Evolutionary conservation across 495 filamentous ascomycete genomes (phyloP).

Genomic region (Aspergillus steynii): DNA sequence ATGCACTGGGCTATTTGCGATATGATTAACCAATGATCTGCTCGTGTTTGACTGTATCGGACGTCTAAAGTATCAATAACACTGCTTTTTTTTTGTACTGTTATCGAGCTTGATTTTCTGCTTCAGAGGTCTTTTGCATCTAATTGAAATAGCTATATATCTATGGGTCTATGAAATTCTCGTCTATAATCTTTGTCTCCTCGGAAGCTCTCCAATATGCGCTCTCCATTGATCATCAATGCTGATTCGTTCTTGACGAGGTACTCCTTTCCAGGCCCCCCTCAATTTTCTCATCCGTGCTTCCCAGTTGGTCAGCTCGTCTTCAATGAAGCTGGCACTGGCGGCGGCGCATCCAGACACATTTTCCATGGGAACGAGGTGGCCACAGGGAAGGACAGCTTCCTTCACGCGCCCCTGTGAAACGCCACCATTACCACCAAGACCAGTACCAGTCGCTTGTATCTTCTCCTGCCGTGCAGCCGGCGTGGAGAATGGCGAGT

Average conservation of each 20-base stretch:
- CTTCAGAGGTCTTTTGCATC: too few relatives aligned
- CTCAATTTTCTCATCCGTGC: neutral
- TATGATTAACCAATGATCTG: neutral
- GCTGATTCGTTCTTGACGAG: neutral
- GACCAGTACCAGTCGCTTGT: constrained; percentile 55
- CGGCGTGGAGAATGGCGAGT: constrained; percentile 50
- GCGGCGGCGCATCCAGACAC: constrained; percentile 9
- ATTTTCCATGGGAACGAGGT: constrained; percentile 18
- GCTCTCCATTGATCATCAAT: constrained; percentile 14
- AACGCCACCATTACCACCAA: constrained; percentile 65
- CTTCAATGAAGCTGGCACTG: constrained; percentile 6
- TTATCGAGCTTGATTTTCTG: too few relatives aligned
- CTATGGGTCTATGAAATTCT: neutral
- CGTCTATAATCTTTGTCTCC: neutral
- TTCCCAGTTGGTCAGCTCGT: constrained; percentile 5
- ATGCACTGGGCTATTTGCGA: neutral
- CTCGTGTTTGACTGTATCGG: neutral
- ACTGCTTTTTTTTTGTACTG: too few relatives aligned
- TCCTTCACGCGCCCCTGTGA: constrained; percentile 54
- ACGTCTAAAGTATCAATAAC: too few relatives aligned
- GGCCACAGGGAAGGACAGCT: constrained; percentile 8
- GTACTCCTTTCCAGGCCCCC: constrained; percentile 1
- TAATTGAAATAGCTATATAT: too few relatives aligned
- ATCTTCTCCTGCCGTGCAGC: constrained; percentile 54
- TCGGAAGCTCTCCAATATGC: constrained; percentile 3